phyloP scores from a whole-genome alignment of 2,329 filamentous ascomycete species.

The Penicillium sp. region DNA sequence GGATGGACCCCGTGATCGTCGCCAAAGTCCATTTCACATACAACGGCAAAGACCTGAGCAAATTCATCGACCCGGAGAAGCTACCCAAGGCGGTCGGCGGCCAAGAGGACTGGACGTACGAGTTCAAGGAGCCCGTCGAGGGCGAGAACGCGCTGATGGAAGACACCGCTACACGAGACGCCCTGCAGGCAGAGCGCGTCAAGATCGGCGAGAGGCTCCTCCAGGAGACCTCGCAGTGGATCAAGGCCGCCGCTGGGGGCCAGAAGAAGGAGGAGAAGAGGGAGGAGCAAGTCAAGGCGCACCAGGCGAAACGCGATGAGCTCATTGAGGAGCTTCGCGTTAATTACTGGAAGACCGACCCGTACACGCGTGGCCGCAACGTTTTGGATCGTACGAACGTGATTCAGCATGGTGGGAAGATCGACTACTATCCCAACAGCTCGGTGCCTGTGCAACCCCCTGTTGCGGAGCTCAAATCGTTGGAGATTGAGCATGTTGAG shows the following conservation, averaged over 20 bases:
- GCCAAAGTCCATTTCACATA: slow-evolving; percentile 91
- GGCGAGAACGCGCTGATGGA: slow-evolving; percentile 79
- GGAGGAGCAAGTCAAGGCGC: slow-evolving; percentile 47
- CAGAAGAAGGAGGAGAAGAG: slow-evolving; percentile 45
- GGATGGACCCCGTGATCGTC: slow-evolving; percentile 95
- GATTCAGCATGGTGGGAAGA: slow-evolving; percentile 66
- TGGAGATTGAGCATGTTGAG: slow-evolving; percentile 28
- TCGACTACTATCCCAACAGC: slow-evolving; percentile 69
- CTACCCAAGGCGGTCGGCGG: slow-evolving; percentile 83
- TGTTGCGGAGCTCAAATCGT: slow-evolving; percentile 16
- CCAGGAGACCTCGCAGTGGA: slow-evolving; percentile 74
- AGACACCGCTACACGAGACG: slow-evolving; percentile 64
- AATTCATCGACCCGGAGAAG: slow-evolving; percentile 70
- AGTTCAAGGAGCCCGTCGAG: slow-evolving; percentile 73
- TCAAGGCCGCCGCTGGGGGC: slow-evolving; percentile 52
- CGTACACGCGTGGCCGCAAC: slow-evolving; percentile 77
- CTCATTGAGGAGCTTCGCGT: slow-evolving; percentile 68
- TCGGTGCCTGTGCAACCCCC: not conserved
- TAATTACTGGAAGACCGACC: slow-evolving; percentile 90
- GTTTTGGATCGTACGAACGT: slow-evolving; percentile 81
- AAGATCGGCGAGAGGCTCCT: slow-evolving; percentile 75
- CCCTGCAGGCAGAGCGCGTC: slow-evolving; percentile 66
- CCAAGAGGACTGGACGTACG: slow-evolving; percentile 79
- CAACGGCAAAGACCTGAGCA: slow-evolving; percentile 73
- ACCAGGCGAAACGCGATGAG: slow-evolving; percentile 62